Base-by-base conservation (phyloP, 1,284 basidiomycete genomes). In the Phlebopus sp. region DNA sequence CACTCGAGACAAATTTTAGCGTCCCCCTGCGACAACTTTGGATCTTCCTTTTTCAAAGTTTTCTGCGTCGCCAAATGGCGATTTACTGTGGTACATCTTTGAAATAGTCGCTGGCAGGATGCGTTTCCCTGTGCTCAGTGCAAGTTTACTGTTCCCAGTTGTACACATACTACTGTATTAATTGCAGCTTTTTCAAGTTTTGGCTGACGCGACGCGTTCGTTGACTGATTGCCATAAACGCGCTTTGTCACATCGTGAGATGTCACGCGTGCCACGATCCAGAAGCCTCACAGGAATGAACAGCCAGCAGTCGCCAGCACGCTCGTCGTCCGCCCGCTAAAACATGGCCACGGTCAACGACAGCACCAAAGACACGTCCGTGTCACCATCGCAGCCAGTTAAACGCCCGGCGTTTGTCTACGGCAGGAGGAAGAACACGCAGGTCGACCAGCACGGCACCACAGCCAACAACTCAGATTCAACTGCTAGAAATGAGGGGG, bases 211-310 rank as follows among this genome's bases (percentile, higher is more conserved):
- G 59, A 57, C 54, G 59, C 43, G 54, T 37, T 37, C 11, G 59
- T 50, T 42, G 41, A 53, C 37, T 50, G 49, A 54, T 59, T 66
- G 45, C 62, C 62, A 56, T 47, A 68, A 65, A 63, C 62, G 62
- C 62, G 62, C 53, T 36, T 18, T 10, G 63, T 68, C 63, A 64
- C 63, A 39, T 54, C 54, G 63, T 67, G 63, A 52, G 64, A 56
- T 44, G 52, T 67, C 61, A 66, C 64, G 44, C 47, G 35, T 23
- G 30, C 39, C 46, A 38, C 45, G n/a, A 38, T 44, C 49, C 31
- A 29, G 30, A 36, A 48, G 40, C 35, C 32, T 45, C 42, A 47
- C 37, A 34, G 37, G 35, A 37, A 17, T 21, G 36, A 42, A 37
- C 23, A 41, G 25, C 40, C 30, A 38, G n/a, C 1, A 25, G 49